Conservation (phyloP, 192 early-diverging fungal species). For the Coemansia reversa region DNA sequence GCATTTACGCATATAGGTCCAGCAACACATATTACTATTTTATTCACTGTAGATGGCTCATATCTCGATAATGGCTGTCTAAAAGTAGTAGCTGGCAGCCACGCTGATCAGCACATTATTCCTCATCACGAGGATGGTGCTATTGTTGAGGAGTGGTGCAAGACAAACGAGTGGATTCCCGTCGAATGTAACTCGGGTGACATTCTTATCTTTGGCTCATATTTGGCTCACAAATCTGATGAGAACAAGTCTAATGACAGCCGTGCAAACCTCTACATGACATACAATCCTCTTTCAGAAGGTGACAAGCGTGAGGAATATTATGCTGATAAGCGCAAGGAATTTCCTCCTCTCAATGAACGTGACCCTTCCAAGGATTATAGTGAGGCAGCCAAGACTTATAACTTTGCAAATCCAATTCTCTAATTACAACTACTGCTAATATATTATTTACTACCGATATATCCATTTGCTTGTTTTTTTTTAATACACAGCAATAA, state of each 20-base stretch:
- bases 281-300: conserved; percentile 58
- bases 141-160: conserved; percentile 56
- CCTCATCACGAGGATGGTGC: conserved; percentile 53
- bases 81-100: conserved; percentile 59
- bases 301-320: conserved; percentile 62
- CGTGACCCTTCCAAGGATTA: conserved; percentile 57
- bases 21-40: conserved; percentile 56
- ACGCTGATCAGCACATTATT: conserved; percentile 36
- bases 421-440: conserved; percentile 12
- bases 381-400: conserved; percentile 56
- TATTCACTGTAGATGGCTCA: conserved; percentile 61
- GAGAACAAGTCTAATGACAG: conserved; percentile 53
- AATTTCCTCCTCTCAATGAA: conserved; percentile 62
- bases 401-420: conserved; percentile 64
- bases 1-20: conserved; percentile 63
- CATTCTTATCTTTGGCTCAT: conserved; percentile 64
- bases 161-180: conserved; percentile 54
- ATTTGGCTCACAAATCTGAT: conserved; percentile 60
- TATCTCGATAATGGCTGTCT: conserved; percentile 60
- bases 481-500: conserved; percentile 3
- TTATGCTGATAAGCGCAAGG: conserved; percentile 58
- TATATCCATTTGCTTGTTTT: not conserved
- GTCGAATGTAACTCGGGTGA: conserved; percentile 61
- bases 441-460: not conserved
- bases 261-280: conserved; percentile 62